phyloP scores from a whole-genome alignment of 257 asterid species.

The Euphrasia confusa region DNA sequence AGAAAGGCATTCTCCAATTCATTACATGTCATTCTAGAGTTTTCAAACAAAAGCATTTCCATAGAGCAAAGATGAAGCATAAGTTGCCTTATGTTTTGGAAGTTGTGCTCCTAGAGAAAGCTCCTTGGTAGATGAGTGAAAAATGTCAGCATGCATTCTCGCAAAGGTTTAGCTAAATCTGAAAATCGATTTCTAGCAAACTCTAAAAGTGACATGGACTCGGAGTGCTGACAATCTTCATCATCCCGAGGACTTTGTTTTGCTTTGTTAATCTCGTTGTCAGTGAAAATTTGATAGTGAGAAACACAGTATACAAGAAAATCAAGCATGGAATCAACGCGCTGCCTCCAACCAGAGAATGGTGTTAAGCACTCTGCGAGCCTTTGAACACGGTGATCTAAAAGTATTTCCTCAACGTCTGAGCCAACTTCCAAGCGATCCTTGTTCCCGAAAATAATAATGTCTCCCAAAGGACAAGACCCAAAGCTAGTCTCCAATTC shows the following conservation, averaged over 20 bases:
- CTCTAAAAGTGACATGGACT: conserved; percentile 31
- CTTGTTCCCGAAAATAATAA: conserved; percentile 40
- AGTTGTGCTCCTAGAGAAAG: conserved; percentile 28
- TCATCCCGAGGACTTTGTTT: conserved; percentile 20
- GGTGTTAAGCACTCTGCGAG: conserved; percentile 31
- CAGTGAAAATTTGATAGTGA: conserved; percentile 26
- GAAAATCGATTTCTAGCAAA: conserved; percentile 32
- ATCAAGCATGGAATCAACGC: conserved; percentile 29
- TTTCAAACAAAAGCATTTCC: conserved; percentile 32
- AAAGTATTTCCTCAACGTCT: conserved; percentile 33
- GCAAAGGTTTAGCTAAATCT: conserved; percentile 25
- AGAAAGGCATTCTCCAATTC: conserved; percentile 32
- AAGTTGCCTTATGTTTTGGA: conserved; percentile 24
- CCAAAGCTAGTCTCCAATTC: conserved; percentile 5
- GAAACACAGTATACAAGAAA: conserved; percentile 44
- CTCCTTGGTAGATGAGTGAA: conserved; percentile 40
- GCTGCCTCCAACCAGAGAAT: conserved; percentile 36
- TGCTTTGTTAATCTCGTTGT: conserved; percentile 28
- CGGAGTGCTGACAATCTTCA: conserved; percentile 8
- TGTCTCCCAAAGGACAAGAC: conserved; percentile 33
- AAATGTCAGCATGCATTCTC: conserved; percentile 29
- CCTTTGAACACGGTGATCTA: conserved; percentile 41
- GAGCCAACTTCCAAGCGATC: conserved; percentile 32
- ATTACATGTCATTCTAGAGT: conserved; percentile 25
- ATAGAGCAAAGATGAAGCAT: conserved; percentile 29